These are phyloP conservation scores for Centaurea solstitialis DNA, from an alignment of 129 eudicot species.

Conservation along the genomic window DNA sequence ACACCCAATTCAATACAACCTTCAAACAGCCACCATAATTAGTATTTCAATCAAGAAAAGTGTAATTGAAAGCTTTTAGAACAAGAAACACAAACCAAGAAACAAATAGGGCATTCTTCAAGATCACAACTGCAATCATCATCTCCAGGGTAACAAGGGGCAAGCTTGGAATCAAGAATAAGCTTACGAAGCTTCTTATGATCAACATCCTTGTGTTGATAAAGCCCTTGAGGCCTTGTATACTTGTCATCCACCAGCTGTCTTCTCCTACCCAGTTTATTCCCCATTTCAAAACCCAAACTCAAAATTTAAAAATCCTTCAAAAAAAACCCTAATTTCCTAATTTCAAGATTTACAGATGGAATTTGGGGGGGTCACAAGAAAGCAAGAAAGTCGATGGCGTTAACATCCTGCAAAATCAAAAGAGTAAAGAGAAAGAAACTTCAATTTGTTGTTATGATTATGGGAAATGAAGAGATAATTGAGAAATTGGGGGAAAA, in stretches of 20 bases:
- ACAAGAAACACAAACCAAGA: conserved; percentile 66
- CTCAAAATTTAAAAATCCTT: background rate
- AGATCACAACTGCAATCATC: conserved; percentile 79
- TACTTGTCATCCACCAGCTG: conserved; percentile 95
- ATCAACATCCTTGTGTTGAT: conserved; percentile 94
- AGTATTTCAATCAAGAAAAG: background rate
- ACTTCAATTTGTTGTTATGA: background rate
- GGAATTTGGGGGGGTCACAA: background rate
- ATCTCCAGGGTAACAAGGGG: conserved; percentile 95
- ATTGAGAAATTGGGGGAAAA: background rate
- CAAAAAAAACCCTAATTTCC: conserved; percentile 37
- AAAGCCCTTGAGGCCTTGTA: conserved; percentile 94
- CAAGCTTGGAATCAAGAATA: conserved; percentile 91
- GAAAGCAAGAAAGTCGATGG: conserved; percentile 1
- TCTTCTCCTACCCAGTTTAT: conserved; percentile 83
- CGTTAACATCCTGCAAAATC: conserved; percentile 33
- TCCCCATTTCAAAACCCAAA: conserved; percentile 65
- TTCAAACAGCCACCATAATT: background rate
- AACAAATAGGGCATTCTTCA: conserved; percentile 99
- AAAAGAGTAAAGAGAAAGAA: background rate
- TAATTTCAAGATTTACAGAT: conserved; percentile 17
- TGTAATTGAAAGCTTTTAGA: background rate
- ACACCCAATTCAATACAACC: background rate
- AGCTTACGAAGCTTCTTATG: conserved; percentile 96
- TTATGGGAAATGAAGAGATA: background rate